Percentiles rank a stretch among this genome's conserved stretches.
Conservation (phyloP, 768 basidiomycete genomes). For the Rhizopogon vesiculosus region DNA sequence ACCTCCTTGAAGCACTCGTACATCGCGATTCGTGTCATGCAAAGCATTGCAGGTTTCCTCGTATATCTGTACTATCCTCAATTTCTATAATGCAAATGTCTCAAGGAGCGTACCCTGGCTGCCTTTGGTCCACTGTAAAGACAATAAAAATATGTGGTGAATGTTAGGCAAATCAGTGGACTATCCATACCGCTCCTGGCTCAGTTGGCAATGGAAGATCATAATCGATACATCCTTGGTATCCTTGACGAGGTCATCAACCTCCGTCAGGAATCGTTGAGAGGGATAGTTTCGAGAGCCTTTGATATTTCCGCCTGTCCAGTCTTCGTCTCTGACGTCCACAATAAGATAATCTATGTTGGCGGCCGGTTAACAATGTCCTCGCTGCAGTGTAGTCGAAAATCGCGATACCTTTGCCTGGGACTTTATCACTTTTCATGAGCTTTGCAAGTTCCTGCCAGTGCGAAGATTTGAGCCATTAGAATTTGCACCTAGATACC, state of each 20-base stretch:
- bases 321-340: slow-evolving; percentile 85
- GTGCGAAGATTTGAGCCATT: not conserved
- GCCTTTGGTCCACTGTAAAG: slow-evolving; percentile 67
- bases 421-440: slow-evolving; percentile 60
- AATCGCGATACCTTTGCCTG: slow-evolving; percentile 35
- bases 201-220: slow-evolving; percentile 76
- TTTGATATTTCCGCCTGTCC: slow-evolving; percentile 73
- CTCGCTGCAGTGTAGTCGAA: not conserved
- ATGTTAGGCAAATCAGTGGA: not conserved
- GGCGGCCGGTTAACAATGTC: not conserved
- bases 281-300: slow-evolving; percentile 62
- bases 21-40: slow-evolving; percentile 45
- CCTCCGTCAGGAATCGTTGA: slow-evolving; percentile 46
- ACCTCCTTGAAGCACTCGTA: slow-evolving; percentile 66
- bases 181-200: slow-evolving; percentile 64
- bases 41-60: slow-evolving; percentile 53
- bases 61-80: slow-evolving; percentile 50
- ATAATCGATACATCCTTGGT: slow-evolving; percentile 59
- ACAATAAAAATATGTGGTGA: slow-evolving; percentile 5
- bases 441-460: slow-evolving; percentile 62
- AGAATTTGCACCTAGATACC: not conserved
- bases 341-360: slow-evolving; percentile 62
- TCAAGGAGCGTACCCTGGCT: slow-evolving; percentile 48
- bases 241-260: slow-evolving; percentile 54
- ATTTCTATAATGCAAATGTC: not conserved